phyloP scores from a whole-genome alignment of 768 basidiomycete species.

The Saitozyma sp. region DNA sequence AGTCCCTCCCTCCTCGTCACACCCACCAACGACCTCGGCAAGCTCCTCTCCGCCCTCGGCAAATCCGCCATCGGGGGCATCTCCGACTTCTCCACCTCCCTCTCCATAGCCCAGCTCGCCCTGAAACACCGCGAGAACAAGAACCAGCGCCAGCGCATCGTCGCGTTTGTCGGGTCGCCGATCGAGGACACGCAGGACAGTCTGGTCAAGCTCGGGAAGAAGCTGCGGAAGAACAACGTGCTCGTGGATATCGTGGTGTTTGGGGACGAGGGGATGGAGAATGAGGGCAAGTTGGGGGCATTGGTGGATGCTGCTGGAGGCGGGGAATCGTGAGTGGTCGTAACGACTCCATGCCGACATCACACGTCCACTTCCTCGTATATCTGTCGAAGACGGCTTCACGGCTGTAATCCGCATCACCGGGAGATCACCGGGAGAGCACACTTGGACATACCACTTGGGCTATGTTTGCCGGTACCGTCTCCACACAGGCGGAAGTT shows the following conservation, averaged over 20 bases:
- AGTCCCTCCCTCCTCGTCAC: conserved; percentile 96
- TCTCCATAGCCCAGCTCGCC: conserved; percentile 91
- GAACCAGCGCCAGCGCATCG: conserved; percentile 91
- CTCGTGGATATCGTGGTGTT: conserved; percentile 88
- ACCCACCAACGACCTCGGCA: conserved; percentile 90
- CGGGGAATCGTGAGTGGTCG: conserved; percentile 38
- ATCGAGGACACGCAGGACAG: conserved; percentile 73
- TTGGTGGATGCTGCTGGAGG: conserved; percentile 74
- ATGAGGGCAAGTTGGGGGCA: conserved; percentile 66
- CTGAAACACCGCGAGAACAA: conserved; percentile 98
- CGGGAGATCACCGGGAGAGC: no score
- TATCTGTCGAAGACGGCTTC: neutral
- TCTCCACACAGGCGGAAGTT: no score
- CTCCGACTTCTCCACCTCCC: conserved; percentile 83
- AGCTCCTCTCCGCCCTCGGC: conserved; percentile 75
- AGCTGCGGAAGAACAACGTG: conserved; percentile 98
- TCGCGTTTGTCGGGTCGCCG: conserved; percentile 91
- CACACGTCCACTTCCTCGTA: neutral
- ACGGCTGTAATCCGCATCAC: no score
- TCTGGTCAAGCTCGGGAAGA: conserved; percentile 88
- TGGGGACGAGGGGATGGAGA: conserved; percentile 70
- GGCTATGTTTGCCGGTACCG: no score
- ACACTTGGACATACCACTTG: no score
- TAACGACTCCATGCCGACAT: neutral
- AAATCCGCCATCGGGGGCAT: conserved; percentile 73